Conservation (phyloP, 805 yeast genomes). For the Wickerhamiella brachini region DNA sequence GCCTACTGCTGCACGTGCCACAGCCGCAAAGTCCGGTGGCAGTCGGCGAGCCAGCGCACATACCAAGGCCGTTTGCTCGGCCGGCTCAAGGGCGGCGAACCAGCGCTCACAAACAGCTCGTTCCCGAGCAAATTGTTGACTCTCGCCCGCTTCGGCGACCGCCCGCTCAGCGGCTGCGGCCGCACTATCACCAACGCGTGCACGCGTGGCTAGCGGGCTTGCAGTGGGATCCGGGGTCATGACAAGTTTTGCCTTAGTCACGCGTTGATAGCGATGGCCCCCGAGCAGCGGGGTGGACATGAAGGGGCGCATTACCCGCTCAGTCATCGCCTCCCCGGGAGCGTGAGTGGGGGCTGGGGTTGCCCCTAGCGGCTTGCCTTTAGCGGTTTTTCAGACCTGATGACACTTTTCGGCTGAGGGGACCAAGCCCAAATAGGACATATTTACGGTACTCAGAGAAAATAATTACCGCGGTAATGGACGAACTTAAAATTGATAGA, state of each 20-base stretch:
- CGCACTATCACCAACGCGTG: slow-evolving; percentile 2
- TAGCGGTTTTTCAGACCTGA: too few relatives aligned
- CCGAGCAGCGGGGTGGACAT: too few relatives aligned
- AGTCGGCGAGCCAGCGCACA: slow-evolving; percentile 18
- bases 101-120: slow-evolving; percentile 25
- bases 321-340: neutral
- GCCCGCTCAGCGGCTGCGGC: slow-evolving; percentile 21
- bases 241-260: neutral
- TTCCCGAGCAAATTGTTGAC: slow-evolving; percentile 23
- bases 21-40: neutral
- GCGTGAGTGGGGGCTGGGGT: neutral
- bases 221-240: slow-evolving; percentile 17
- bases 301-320: neutral
- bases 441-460: too few relatives aligned
- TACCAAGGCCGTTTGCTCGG: slow-evolving; percentile 28
- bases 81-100: slow-evolving; percentile 26
- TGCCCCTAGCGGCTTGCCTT: too few relatives aligned
- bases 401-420: too few relatives aligned
- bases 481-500: too few relatives aligned
- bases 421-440: too few relatives aligned
- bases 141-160: slow-evolving; percentile 21
- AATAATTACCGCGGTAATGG: too few relatives aligned
- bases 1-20: neutral
- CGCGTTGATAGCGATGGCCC: slow-evolving; percentile 6
- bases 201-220: slow-evolving; percentile 19